Evolutionary conservation across 768 basidiomycete genomes (phyloP), one percentile per base, ranked within the genome.

Genomic region (Agaricus blazei): DNA sequence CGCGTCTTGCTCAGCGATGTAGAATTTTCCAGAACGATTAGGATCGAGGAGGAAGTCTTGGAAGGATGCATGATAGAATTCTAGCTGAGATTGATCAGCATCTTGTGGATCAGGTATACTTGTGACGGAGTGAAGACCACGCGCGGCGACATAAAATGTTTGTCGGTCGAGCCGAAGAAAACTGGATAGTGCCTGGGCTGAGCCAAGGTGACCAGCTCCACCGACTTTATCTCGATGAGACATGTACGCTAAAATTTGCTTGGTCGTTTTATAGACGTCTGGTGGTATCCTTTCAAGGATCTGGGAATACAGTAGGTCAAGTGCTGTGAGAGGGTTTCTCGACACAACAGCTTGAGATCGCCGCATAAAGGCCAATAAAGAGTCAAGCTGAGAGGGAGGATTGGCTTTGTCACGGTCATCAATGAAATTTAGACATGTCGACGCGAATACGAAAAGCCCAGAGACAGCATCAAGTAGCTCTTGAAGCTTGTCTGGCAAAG

Each of bases 21-120:
- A 14, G 14, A 48, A 54, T 23, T 26, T 28, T 9, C 53, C 47
- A 3, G 53, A 48, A 24, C 47, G 52, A 15, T 24, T 54, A 3
- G 52, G 12, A 15, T 38, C 45, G 4, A 27, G 28, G 9, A 54
- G 52, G 12, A 26, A 54, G 36, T 47, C 52, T 24, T 54, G n/a
- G 29, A 54, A 54, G 9, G 52, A 54, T 1, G 44, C 23, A 28
- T 54, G 52, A 38, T 54, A 26, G 24, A 54, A 46, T 5, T n/a
- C 11, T 14, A 47, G 15, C 8, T 9, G 15, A 9, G 15, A 26
- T n/a, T 3, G 14, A 27, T 8, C 27, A 14, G 50, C 50, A 6
- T 27, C 27, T 15, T 28, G 28, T 9, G 50, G 50, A 2, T 19
- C 11, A 1, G 50, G 40, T 1, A 41, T 24, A 0, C 27, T 40